Percentiles rank a stretch among this genome's conserved stretches.
Evolutionary conservation across 2,329 filamentous ascomycete species (phyloP).

Genomic region (Acrocalymma vagum): DNA sequence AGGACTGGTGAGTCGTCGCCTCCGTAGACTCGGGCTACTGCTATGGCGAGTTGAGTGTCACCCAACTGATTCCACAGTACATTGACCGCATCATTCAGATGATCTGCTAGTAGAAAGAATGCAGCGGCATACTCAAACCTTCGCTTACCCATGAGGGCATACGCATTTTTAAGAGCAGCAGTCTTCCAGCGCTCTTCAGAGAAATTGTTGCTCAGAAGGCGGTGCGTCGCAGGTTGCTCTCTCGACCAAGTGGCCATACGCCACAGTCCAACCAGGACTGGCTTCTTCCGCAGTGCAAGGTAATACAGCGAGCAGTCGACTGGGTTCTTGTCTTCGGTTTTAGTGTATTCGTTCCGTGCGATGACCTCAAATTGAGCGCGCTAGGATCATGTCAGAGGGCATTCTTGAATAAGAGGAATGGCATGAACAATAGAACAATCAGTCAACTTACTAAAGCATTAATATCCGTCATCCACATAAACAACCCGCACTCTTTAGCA

Average conservation of each 20-base stretch:
- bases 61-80: constrained; percentile 87
- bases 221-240: constrained; percentile 83
- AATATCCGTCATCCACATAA: constrained; percentile 90
- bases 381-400: constrained; percentile 57
- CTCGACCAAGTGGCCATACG: constrained; percentile 90
- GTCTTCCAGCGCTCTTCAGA: constrained; percentile 86
- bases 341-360: constrained; percentile 92
- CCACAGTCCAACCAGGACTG: constrained; percentile 90
- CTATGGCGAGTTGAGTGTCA: constrained; percentile 89
- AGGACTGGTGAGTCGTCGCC: constrained; percentile 82
- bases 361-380: constrained; percentile 85
- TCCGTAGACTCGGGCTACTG: constrained; percentile 86
- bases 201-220: constrained; percentile 90
- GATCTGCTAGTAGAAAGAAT: constrained; percentile 91
- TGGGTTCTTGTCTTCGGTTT: constrained; percentile 85
- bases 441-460: constrained; percentile 72
- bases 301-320: constrained; percentile 93
- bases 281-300: constrained; percentile 88
- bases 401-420: not conserved
- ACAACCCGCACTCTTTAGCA: constrained; percentile 86
- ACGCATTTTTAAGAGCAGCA: constrained; percentile 93
- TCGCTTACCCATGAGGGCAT: constrained; percentile 89
- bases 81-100: constrained; percentile 83
- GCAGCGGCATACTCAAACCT: constrained; percentile 94
- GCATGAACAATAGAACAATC: not conserved